These are phyloP conservation scores for Penicillium sp. DNA, from an alignment of 2,329 filamentous ascomycete genomes.

Conservation along the genomic window DNA sequence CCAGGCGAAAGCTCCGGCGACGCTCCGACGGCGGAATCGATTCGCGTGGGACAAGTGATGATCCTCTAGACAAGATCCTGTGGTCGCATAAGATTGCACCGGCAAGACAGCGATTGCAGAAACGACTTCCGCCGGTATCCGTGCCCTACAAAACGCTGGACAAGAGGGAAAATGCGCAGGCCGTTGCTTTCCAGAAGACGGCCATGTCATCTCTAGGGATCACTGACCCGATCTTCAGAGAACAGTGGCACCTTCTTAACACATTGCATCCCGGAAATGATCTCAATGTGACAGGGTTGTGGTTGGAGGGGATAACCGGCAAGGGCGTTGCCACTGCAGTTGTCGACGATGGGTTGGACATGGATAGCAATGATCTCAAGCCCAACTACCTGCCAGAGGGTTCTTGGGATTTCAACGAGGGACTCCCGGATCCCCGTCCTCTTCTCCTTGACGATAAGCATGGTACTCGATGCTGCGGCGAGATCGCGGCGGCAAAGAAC, in stretches of 20 bases:
- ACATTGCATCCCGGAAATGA: slow-evolving; percentile 78
- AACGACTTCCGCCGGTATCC: slow-evolving; percentile 49
- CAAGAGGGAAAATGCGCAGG: slow-evolving; percentile 43
- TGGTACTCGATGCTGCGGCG: slow-evolving; percentile 90
- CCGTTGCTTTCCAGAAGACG: slow-evolving; percentile 57
- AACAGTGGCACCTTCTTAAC: slow-evolving; percentile 97
- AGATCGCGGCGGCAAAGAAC: slow-evolving; percentile 89
- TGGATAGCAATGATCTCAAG: slow-evolving; percentile 89
- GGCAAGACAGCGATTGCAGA: slow-evolving; percentile 59
- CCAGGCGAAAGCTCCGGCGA: slow-evolving; percentile 62
- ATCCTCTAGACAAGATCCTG: slow-evolving; percentile 70
- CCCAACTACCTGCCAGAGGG: slow-evolving; percentile 91
- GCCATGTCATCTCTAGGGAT: slow-evolving; percentile 71
- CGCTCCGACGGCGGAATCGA: slow-evolving; percentile 25
- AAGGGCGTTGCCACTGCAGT: slow-evolving; percentile 87
- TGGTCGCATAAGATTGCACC: slow-evolving; percentile 74
- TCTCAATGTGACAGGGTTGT: slow-evolving; percentile 92
- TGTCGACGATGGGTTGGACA: slow-evolving; percentile 92
- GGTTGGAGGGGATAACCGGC: slow-evolving; percentile 87
- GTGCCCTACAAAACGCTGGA: slow-evolving; percentile 41
- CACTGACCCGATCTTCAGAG: slow-evolving; percentile 81
- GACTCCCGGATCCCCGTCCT: slow-evolving; percentile 73
- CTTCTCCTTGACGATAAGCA: slow-evolving; percentile 82
- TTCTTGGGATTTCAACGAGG: slow-evolving; percentile 95
- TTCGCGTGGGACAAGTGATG: slow-evolving; percentile 15